Conservation (phyloP, 331 rosid genomes). For the Saraca asoca region DNA sequence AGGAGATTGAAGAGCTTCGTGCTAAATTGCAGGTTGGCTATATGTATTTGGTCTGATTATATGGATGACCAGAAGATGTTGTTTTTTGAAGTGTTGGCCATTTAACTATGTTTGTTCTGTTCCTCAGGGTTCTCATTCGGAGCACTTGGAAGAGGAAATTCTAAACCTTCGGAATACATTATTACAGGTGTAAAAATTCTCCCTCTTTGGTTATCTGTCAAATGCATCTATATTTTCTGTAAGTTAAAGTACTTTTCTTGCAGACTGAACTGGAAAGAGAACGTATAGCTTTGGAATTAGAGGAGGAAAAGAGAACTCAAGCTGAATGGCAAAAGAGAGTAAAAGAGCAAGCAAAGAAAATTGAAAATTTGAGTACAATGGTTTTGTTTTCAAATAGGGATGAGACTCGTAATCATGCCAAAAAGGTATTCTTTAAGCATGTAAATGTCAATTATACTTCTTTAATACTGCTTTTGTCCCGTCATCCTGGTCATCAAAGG, state of each 20-base stretch:
- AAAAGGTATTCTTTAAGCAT: constrained; percentile 59
- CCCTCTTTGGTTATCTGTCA: constrained; percentile 25
- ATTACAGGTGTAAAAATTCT: constrained; percentile 58
- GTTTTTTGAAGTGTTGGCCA: constrained; percentile 23
- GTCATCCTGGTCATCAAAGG: no score
- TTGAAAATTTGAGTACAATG: constrained; percentile 89
- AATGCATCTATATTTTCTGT: constrained; percentile 30
- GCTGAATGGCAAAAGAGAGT: constrained; percentile 89
- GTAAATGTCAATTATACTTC: background rate
- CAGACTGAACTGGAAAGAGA: constrained; percentile 93
- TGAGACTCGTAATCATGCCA: constrained; percentile 58
- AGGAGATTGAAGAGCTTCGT: constrained; percentile 92
- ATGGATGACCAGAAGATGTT: constrained; percentile 5
- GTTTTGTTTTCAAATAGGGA: constrained; percentile 88
- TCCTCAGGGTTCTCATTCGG: constrained; percentile 90
- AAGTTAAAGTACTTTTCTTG: constrained; percentile 34
- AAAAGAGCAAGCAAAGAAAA: constrained; percentile 84
- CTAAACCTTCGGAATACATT: constrained; percentile 85
- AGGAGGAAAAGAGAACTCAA: constrained; percentile 88
- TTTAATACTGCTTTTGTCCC: no score
- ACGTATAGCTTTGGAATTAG: constrained; percentile 93
- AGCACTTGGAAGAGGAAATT: constrained; percentile 77
- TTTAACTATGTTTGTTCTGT: constrained; percentile 24
- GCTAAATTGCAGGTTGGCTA: constrained; percentile 77
- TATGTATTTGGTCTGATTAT: constrained; percentile 17